phyloP scores from a whole-genome alignment of 441 rosid species.

The Isatis lusitanica region DNA sequence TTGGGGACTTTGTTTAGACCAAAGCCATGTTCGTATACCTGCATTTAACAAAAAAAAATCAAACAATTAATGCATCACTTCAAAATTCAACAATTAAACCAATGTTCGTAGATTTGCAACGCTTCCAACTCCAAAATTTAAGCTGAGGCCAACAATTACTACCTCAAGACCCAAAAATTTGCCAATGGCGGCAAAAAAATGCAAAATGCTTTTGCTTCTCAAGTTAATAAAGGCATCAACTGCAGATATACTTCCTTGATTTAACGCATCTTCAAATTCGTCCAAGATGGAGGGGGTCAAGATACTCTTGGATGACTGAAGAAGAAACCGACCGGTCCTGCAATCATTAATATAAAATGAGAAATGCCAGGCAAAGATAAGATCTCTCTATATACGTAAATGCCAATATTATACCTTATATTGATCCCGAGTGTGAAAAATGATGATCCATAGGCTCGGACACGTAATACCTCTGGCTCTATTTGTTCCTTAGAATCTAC shows the following conservation, averaged over 20 bases:
- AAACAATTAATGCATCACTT: too few species aligned
- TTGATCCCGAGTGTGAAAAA: constrained; percentile 88
- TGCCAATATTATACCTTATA: constrained; percentile 56
- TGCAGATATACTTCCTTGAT: constrained; percentile 84
- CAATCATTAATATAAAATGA: constrained; percentile 33
- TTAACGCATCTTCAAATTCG: constrained; percentile 93
- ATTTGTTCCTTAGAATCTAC: constrained; percentile 42
- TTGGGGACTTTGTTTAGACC: constrained; percentile 71
- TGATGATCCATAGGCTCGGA: constrained; percentile 91
- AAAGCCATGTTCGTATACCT: constrained; percentile 87
- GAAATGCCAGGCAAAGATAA: background rate
- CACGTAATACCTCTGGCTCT: constrained; percentile 73
- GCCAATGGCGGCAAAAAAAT: constrained; percentile 84
- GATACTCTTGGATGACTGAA: constrained; percentile 69
- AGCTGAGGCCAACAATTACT: constrained; percentile 15
- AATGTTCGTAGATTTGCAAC: background rate
- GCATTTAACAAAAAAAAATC: constrained; percentile 30
- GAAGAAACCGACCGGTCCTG: constrained; percentile 94
- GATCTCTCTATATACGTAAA: background rate
- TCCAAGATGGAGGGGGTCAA: constrained; percentile 52
- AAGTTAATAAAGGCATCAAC: constrained; percentile 78
- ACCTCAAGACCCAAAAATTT: constrained; percentile 96
- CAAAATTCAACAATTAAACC: too few species aligned
- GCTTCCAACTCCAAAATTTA: background rate
- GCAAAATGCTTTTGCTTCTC: constrained; percentile 91